phyloP scores from a whole-genome alignment of 2,329 filamentous ascomycete genomes.

The Claviceps citrina region DNA sequence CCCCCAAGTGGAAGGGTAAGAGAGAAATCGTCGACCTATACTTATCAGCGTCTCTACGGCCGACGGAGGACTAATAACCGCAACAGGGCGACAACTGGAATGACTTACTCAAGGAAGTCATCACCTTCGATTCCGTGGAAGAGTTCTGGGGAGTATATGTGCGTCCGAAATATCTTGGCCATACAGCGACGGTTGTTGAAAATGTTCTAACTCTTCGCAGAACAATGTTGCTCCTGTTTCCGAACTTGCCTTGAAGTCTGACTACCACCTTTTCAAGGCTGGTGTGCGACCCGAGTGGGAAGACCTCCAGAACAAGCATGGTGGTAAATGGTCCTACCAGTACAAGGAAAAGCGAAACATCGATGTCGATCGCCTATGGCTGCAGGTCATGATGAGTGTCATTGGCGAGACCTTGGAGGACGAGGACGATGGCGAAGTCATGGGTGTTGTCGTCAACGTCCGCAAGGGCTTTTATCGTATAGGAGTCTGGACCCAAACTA shows the following conservation, averaged over 20 bases:
- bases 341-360: slow-evolving; percentile 92
- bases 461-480: slow-evolving; percentile 97
- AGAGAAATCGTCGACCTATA: background rate
- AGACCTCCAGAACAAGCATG: slow-evolving; percentile 95
- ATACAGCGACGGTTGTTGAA: background rate
- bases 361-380: slow-evolving; percentile 89
- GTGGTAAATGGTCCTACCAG: slow-evolving; percentile 95
- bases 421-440: slow-evolving; percentile 89
- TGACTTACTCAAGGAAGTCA: slow-evolving; percentile 93
- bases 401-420: slow-evolving; percentile 96
- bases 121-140: slow-evolving; percentile 95
- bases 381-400: slow-evolving; percentile 89
- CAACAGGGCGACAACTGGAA: slow-evolving; percentile 95
- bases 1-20: slow-evolving; percentile 82
- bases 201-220: slow-evolving; percentile 30
- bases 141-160: slow-evolving; percentile 99
- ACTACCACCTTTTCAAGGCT: slow-evolving; percentile 98
- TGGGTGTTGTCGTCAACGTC: slow-evolving; percentile 98
- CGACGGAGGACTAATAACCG: slow-evolving; percentile 5
- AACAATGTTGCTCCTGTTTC: slow-evolving; percentile 98
- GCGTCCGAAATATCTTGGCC: slow-evolving; percentile 25
- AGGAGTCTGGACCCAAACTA: slow-evolving; percentile 91
- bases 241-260: slow-evolving; percentile 90
- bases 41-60: background rate
- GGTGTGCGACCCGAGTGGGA: slow-evolving; percentile 97